Base-by-base conservation (phyloP, 805 yeast species). In the Grigorovia jiainica region DNA sequence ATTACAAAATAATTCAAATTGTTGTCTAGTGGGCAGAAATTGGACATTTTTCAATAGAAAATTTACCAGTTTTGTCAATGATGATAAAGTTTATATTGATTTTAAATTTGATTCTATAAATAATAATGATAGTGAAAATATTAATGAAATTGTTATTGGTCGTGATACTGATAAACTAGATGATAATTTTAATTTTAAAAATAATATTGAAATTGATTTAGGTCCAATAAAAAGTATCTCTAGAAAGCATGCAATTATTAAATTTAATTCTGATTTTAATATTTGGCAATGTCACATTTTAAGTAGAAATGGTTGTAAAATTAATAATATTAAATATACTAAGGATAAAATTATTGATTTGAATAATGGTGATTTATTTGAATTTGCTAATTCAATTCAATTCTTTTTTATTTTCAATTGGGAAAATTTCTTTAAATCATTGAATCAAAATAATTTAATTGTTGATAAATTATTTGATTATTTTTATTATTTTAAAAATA, bases 201-300 rank as follows among this genome's bases (percentile, higher is more conserved):
- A 27, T 13, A 27, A 27, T 27, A 27, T 47, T 15, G 44, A 87
- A 55, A 89, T 90, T 40, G 98, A 92, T 63, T 67, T 92, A 53
- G 97, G 97, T 1, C 98, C 98, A 1, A 87, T 95, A 7, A 90
- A 90, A 60, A 95, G 90, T 15, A 97, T 92, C 6, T 80, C 92
- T n/a, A 76, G 98, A 49, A 78, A 75, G 51, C 98, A 92, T 60
- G 97, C 97, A 0, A 64, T 75, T 9, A 86, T 92, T 43, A 73
- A 75, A 37, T 92, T 84, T 62, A 86, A 89, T 58, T 62, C 78
- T 47, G 75, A 73, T 42, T 65, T 75, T 29, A 76, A 95, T 42
- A 67, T 74, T 44, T 92, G 98, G 98, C 92, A 87, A 57, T 66
- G 90, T 46, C 68, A 73, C 46, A 82, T 89, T 2, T 57, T 72